Conservation (phyloP, 139 green algal species). For the Eudorina sp. region DNA sequence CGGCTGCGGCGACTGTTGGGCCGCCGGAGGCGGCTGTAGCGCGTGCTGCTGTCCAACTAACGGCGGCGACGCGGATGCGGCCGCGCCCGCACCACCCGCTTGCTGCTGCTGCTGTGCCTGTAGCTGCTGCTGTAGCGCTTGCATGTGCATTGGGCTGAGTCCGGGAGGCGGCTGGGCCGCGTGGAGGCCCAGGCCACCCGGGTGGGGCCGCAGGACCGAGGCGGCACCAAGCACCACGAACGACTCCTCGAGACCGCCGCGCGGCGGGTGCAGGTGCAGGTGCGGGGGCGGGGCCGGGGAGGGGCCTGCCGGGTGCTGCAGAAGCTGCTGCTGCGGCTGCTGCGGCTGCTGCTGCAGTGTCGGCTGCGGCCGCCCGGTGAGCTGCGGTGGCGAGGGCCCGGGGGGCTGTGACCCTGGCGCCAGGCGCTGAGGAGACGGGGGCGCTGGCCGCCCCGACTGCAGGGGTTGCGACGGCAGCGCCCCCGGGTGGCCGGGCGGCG, state of each 20-base stretch:
- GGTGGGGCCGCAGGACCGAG: slow-evolving; percentile 49
- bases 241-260: slow-evolving; percentile 77
- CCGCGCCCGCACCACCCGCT: neutral
- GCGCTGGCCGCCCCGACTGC: too few relatives aligned
- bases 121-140: slow-evolving; percentile 38
- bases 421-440: too few relatives aligned
- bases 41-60: neutral
- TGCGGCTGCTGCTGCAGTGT: slow-evolving; percentile 5
- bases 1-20: neutral
- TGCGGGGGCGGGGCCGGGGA: neutral
- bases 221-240: slow-evolving; percentile 75
- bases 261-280: neutral
- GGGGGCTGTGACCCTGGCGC: too few relatives aligned
- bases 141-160: slow-evolving; percentile 24
- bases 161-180: neutral
- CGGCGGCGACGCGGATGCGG: neutral
- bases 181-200: neutral
- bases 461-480: too few relatives aligned
- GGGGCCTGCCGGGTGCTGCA: neutral
- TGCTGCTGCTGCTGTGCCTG: neutral
- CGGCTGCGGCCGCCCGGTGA: too few relatives aligned
- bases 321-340: neutral
- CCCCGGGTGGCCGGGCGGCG: too few relatives aligned
- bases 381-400: neutral
- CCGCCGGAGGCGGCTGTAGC: neutral